A percentile compares a stretch with the other conserved stretches of the same genome.
These are phyloP conservation scores for Diaporthe australafricana DNA, from an alignment of 2,329 filamentous ascomycete species.

Conservation along the genomic window DNA sequence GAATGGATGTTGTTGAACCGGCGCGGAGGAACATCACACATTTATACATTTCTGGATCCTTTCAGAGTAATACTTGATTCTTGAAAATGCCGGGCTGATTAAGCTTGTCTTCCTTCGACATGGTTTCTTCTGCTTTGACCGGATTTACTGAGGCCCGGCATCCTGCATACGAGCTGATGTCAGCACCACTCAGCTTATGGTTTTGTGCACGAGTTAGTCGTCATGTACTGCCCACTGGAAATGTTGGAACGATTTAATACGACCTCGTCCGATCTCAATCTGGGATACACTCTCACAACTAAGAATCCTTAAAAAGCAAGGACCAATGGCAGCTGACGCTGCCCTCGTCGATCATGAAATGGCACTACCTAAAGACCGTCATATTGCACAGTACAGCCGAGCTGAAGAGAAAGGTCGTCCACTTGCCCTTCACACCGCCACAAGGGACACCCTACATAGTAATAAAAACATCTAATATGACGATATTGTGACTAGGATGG, in stretches of 20 bases:
- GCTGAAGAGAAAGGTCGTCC: not conserved
- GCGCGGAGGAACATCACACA: too few relatives aligned
- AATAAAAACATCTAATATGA: not conserved
- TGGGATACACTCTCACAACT: not conserved
- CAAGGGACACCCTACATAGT: not conserved
- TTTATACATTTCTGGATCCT: too few relatives aligned
- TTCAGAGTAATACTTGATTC: too few relatives aligned
- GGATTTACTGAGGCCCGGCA: too few relatives aligned
- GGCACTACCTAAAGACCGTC: slow-evolving; percentile 3
- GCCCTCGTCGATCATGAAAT: not conserved
- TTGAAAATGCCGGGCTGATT: too few relatives aligned
- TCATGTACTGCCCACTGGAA: not conserved
- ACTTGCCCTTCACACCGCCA: not conserved
- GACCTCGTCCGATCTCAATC: too few relatives aligned
- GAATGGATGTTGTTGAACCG: not conserved
- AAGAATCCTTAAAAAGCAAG: not conserved
- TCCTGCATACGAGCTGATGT: not conserved
- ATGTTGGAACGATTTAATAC: not conserved
- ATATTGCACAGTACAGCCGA: not conserved
- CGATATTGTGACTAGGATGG: not conserved
- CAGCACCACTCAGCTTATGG: slow-evolving; percentile 10
- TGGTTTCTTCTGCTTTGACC: too few relatives aligned
- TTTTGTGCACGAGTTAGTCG: not conserved
- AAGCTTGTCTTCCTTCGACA: too few relatives aligned
- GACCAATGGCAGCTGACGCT: not conserved